These are phyloP conservation scores for Starmerella stigmatis DNA, from an alignment of 805 yeast species.

Conservation along the genomic window DNA sequence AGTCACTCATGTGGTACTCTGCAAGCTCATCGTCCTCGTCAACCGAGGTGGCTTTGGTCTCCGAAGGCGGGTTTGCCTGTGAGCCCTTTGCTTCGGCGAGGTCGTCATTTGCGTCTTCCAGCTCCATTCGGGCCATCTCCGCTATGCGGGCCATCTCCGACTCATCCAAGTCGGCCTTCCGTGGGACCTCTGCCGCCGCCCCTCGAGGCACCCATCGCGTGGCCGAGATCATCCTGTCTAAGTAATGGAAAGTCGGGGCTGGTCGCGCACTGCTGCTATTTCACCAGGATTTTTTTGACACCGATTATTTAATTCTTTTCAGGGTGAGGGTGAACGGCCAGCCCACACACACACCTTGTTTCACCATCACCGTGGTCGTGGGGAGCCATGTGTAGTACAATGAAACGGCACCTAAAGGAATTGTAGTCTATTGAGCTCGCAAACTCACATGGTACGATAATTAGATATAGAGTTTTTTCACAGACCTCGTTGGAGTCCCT, in stretches of 20 bases:
- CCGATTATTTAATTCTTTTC: slow-evolving; percentile 17
- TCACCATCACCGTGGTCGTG: not conserved
- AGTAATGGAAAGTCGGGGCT: not conserved
- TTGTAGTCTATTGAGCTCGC: too few relatives aligned
- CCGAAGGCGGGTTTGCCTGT: slow-evolving; percentile 19
- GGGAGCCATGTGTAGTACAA: not conserved
- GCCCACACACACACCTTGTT: not conserved
- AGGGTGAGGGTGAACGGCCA: slow-evolving; percentile 9
- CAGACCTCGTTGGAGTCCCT: too few relatives aligned
- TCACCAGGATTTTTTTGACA: not conserved
- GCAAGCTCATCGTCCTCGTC: slow-evolving; percentile 48
- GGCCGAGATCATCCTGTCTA: slow-evolving; percentile 49
- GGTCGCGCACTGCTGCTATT: not conserved
- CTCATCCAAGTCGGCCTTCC: slow-evolving; percentile 75
- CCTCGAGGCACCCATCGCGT: slow-evolving; percentile 96
- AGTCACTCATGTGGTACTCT: slow-evolving; percentile 31
- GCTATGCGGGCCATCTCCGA: slow-evolving; percentile 86
- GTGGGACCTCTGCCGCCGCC: slow-evolving; percentile 85
- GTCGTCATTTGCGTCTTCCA: slow-evolving; percentile 64
- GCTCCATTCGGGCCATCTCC: slow-evolving; percentile 70
- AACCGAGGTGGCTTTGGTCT: slow-evolving; percentile 7
- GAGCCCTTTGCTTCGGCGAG: slow-evolving; percentile 39
- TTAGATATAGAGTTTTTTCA: too few relatives aligned
- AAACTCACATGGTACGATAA: too few relatives aligned
- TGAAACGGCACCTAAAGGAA: too few relatives aligned